phyloP scores from a whole-genome alignment of 225 moss, liverwort and hornwort species.

The Physcomitrellopsis africana region DNA sequence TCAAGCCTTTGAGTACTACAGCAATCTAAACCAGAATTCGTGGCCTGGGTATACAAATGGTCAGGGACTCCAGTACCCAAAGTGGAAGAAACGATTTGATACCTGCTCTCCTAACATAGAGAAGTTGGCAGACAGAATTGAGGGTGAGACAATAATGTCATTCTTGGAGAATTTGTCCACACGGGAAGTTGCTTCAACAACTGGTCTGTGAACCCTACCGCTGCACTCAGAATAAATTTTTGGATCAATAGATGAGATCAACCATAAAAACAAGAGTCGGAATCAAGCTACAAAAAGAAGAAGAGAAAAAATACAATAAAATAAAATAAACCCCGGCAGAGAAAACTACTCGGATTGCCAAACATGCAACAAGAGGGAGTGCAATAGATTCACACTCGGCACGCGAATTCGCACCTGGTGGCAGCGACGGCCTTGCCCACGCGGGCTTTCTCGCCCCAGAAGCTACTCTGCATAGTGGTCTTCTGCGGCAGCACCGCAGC shows the following conservation, averaged over 20 bases:
- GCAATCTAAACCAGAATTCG: neutral
- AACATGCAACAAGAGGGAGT: no score
- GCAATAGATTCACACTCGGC: no score
- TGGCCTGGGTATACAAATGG: neutral
- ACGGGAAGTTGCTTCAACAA: constrained; percentile 66
- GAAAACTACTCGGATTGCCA: no score
- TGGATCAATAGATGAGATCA: neutral
- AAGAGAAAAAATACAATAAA: neutral
- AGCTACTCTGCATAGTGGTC: neutral
- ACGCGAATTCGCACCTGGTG: no score
- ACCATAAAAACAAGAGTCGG: neutral
- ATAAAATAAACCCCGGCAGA: neutral
- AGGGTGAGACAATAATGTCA: constrained; percentile 92
- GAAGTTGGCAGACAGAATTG: constrained; percentile 95
- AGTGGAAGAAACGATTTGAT: neutral
- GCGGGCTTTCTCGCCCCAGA: constrained; percentile 6
- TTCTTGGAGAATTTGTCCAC: constrained; percentile 90
- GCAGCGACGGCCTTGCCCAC: neutral
- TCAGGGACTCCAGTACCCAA: neutral
- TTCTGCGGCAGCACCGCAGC: neutral
- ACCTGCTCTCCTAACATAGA: constrained; percentile 92
- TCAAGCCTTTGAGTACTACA: no score
- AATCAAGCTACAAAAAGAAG: neutral
- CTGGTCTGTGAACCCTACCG: constrained; percentile 64
- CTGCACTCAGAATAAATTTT: constrained; percentile 13